Evolutionary conservation across 768 basidiomycete genomes (phyloP), one percentile per base, ranked within the genome.

Genomic region (Naganishia antarctica): DNA sequence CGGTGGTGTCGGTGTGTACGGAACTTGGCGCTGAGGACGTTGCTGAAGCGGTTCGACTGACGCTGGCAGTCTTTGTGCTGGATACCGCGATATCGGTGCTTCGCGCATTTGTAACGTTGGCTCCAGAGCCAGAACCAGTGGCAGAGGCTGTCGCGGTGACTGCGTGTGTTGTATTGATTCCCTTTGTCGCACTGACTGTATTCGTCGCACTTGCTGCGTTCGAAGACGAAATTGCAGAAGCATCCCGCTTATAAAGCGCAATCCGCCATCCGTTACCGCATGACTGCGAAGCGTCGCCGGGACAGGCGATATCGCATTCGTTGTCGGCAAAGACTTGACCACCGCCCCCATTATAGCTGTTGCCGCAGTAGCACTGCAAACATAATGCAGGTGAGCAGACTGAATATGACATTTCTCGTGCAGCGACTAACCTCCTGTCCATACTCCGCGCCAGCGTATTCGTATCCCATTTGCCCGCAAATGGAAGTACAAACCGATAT

Each of bases 281-380:
- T 13, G 66, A 70, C 64, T 78, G 73, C 23, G 66, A 47, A 16
- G 40, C 48, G 49, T 77, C 69, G 26, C 78, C 78, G 28, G 66
- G 61, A 62, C 78, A 79, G 5, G 68, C 65, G 37, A 71, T 62
- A 60, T 69, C 63, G 66, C 78, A 75, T 6, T 66, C 75, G 16
- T 48, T 53, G 45, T 70, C 65, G 18, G 63, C 40, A 57, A 66
- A 65, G 21, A 60, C 32, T 15, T 63, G 68, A 41, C 74, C 73
- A 31, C 74, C 72, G 41, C 37, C 60, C 1, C 75, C 75, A 21
- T 61, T 60, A 37, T 73, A 71, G n/a, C 21, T 49, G 68, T 74
- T 69, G 28, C 71, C 76, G 59, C 77, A 78, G 63, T 74, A 78
- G 62, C 77, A 78, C 73, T 77, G 45, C 18, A 11, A n/a, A 34